A percentile compares a stretch with the other conserved stretches of the same genome.
These are phyloP conservation scores for Hibiscus tridactylites DNA, from an alignment of 345 rosid genomes.

Conservation along the genomic window DNA sequence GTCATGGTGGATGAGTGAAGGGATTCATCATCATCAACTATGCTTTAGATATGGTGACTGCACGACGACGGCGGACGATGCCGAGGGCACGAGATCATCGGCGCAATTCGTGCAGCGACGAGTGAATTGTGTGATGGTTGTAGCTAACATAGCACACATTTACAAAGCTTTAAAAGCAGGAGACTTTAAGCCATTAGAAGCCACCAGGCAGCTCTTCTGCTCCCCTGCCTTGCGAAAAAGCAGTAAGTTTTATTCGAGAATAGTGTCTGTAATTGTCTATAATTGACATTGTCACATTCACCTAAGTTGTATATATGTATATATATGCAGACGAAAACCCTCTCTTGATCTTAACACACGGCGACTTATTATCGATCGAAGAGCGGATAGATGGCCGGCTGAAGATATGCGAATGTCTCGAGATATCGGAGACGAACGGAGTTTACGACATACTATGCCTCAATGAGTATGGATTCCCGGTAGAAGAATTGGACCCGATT, in stretches of 20 bases:
- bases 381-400: constrained; percentile 47
- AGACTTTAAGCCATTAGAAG: constrained; percentile 35
- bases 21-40: constrained; percentile 49
- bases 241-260: constrained; percentile 29
- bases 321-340: constrained; percentile 43
- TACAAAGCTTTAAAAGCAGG: constrained; percentile 33
- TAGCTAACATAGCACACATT: constrained; percentile 40
- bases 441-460: constrained; percentile 47
- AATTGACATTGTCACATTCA: too few relatives aligned
- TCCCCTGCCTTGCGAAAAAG: constrained; percentile 34
- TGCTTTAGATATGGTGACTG: constrained; percentile 32
- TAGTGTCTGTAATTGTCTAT: neutral
- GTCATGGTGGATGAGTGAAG: constrained; percentile 41
- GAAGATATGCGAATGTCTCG: constrained; percentile 34
- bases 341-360: constrained; percentile 44
- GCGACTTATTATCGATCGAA: constrained; percentile 37
- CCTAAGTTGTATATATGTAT: too few relatives aligned
- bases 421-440: constrained; percentile 30
- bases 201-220: constrained; percentile 34
- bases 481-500: constrained; percentile 46
- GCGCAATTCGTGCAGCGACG: constrained; percentile 37
- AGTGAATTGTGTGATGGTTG: constrained; percentile 45
- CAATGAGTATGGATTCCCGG: constrained; percentile 44
- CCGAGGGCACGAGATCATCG: constrained; percentile 21
- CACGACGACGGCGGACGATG: constrained; percentile 12